These are phyloP conservation scores for Penicillium paradoxum DNA, from an alignment of 495 filamentous ascomycete genomes.

Conservation along the genomic window DNA sequence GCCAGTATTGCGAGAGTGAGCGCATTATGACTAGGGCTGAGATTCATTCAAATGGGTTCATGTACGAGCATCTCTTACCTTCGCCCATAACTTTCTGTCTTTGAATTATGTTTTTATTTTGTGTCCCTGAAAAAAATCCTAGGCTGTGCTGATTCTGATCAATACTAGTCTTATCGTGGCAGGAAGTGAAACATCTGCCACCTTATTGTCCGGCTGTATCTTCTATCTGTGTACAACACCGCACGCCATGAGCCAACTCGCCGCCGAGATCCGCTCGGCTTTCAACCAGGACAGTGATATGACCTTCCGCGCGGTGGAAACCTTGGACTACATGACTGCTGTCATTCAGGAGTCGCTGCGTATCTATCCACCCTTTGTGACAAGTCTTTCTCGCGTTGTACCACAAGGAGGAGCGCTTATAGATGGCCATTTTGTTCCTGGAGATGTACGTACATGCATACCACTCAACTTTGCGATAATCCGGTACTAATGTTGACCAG, in stretches of 20 bases:
- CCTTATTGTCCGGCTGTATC: constrained; percentile 43
- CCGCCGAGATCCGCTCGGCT: constrained; percentile 39
- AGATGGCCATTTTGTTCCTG: constrained; percentile 30
- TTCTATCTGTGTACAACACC: constrained; percentile 46
- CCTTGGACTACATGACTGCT: constrained; percentile 33
- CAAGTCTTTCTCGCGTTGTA: constrained; percentile 23
- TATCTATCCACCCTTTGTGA: constrained; percentile 36
- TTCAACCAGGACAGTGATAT: constrained; percentile 42
- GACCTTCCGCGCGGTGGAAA: constrained; percentile 32
- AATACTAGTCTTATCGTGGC: constrained; percentile 27
- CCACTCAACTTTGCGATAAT: background rate
- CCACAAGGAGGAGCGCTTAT: constrained; percentile 28
- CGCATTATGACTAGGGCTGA: constrained; percentile 24
- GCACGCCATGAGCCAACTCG: constrained; percentile 30
- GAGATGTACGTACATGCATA: constrained; percentile 9
- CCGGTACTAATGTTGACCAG: constrained; percentile 6
- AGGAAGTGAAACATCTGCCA: constrained; percentile 58
- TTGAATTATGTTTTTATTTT: background rate
- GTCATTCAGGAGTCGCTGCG: constrained; percentile 42
- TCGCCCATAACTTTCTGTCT: background rate
- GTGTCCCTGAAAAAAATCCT: background rate
- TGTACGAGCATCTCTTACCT: constrained; percentile 10
- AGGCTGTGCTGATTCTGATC: background rate
- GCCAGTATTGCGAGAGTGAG: constrained; percentile 10
- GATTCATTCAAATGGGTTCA: constrained; percentile 27